Conservation (phyloP, 345 rosid genomes). For the Eucalyptus tenuipes region DNA sequence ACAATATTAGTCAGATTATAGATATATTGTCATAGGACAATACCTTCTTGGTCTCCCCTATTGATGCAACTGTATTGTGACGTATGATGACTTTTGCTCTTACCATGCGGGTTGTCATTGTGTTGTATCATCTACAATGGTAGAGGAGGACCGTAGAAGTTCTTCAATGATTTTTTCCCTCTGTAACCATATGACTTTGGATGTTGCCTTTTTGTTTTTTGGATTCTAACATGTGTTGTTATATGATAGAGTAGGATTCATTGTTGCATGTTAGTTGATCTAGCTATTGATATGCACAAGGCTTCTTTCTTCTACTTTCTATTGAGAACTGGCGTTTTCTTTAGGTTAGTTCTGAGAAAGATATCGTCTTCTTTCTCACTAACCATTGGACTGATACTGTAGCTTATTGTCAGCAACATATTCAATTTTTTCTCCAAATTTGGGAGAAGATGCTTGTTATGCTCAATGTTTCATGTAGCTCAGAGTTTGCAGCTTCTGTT, state of each 20-base stretch:
- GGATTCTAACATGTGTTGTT: neutral
- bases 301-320: neutral
- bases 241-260: neutral
- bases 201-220: neutral
- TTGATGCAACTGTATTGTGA: neutral
- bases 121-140: neutral
- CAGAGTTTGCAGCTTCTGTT: neutral
- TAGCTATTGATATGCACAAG: neutral
- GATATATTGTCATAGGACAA: neutral
- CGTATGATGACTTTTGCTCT: neutral
- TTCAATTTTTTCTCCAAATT: neutral
- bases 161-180: neutral
- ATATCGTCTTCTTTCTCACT: neutral
- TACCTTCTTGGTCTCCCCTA: neutral
- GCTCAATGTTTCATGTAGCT: neutral
- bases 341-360: neutral
- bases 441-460: neutral
- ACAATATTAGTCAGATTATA: neutral
- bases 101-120: neutral
- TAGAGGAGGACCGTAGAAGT: neutral
- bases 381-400: neutral
- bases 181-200: neutral
- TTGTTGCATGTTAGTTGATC: neutral
- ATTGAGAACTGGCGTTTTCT: neutral
- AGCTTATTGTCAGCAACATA: neutral